Percentiles rank a stretch among this genome's conserved stretches.
Conservation (phyloP, 306 rosid genomes). For the Erythrophleum fordii region DNA sequence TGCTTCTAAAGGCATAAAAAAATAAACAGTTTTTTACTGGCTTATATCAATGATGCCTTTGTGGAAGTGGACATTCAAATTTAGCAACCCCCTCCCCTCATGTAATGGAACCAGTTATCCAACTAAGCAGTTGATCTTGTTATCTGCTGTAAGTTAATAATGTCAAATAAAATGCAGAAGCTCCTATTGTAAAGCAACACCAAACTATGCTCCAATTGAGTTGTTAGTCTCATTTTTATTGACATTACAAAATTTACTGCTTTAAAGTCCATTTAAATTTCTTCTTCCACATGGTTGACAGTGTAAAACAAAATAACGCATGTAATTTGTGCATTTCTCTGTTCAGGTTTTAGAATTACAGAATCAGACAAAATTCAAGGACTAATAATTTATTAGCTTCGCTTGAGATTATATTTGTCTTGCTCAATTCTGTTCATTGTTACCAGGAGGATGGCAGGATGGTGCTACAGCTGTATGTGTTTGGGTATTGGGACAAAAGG, state of each 20-base stretch:
- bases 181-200: background rate
- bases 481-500: constrained; percentile 84
- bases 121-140: background rate
- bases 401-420: constrained; percentile 38
- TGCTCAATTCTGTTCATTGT: constrained; percentile 38
- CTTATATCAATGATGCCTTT: background rate
- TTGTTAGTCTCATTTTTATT: background rate
- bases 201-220: background rate
- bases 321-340: constrained; percentile 7
- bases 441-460: constrained; percentile 91
- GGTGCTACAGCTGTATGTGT: constrained; percentile 93
- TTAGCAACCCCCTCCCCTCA: background rate
- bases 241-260: background rate
- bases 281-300: constrained; percentile 8
- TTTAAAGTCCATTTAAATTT: constrained; percentile 17
- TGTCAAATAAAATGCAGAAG: background rate
- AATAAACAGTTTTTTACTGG: background rate
- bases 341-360: background rate
- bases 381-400: constrained; percentile 18
- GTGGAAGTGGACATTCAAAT: background rate
- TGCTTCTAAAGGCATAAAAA: background rate
- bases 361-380: background rate
- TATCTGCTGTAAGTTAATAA: background rate
- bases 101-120: background rate
- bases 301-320: background rate